Conservation (phyloP, 345 rosid species). For the Cochlearia excelsa region DNA sequence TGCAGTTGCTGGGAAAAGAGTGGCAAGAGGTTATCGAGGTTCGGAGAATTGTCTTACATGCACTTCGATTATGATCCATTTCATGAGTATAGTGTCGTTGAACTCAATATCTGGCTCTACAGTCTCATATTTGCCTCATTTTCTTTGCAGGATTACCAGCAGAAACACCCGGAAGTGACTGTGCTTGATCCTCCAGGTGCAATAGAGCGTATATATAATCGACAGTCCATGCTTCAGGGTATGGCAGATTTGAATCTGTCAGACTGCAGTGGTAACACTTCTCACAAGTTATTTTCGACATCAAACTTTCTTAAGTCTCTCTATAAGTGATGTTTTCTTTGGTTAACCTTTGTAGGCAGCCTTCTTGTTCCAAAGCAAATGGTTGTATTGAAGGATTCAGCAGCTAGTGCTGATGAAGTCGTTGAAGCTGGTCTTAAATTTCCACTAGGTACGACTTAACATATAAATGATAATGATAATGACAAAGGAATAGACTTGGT, state of each 20-base stretch:
- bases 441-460: slow-evolving; percentile 58
- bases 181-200: slow-evolving; percentile 88
- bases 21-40: slow-evolving; percentile 83
- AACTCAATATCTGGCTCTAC: neutral
- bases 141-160: slow-evolving; percentile 62
- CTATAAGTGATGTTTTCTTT: slow-evolving; percentile 19
- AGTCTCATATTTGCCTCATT: slow-evolving; percentile 29
- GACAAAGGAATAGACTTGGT: neutral
- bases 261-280: slow-evolving; percentile 49
- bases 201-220: slow-evolving; percentile 62
- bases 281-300: slow-evolving; percentile 4
- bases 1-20: slow-evolving; percentile 72
- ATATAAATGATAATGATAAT: neutral
- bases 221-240: slow-evolving; percentile 89
- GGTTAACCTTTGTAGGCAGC: slow-evolving; percentile 49
- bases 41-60: slow-evolving; percentile 28
- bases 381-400: slow-evolving; percentile 58
- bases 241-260: slow-evolving; percentile 69
- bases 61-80: slow-evolving; percentile 8
- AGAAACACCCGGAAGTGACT: slow-evolving; percentile 71
- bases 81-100: neutral
- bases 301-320: neutral
- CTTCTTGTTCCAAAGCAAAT: slow-evolving; percentile 75
- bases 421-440: slow-evolving; percentile 68
- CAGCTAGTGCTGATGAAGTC: slow-evolving; percentile 59